Conservation (phyloP, 2,329 filamentous ascomycete species). For the Nothophaeocryptopus gaeumannii region DNA sequence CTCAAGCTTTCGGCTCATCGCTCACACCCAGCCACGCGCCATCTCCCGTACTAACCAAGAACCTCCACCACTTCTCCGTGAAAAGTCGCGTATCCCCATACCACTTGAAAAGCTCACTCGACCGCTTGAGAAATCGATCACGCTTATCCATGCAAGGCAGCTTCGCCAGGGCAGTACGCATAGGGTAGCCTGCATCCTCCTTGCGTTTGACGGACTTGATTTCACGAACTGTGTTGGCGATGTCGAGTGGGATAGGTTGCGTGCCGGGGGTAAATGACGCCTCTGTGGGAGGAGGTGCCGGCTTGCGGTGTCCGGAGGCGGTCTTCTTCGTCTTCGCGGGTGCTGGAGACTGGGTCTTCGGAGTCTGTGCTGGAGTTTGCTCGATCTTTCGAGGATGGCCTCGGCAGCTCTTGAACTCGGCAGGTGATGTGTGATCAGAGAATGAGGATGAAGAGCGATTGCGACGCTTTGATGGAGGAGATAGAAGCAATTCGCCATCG, state of each 20-base stretch:
- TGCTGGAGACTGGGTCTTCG: too few species aligned
- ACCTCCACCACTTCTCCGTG: slow-evolving; percentile 11
- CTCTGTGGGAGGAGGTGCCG: background rate
- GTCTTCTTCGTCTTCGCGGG: too few species aligned
- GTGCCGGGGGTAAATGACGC: background rate
- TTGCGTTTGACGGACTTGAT: background rate
- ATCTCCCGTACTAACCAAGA: background rate
- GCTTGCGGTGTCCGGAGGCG: too few species aligned
- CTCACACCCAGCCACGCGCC: too few species aligned
- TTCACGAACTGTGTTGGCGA: background rate
- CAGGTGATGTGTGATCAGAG: too few species aligned
- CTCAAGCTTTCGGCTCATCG: too few species aligned
- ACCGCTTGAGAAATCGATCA: background rate
- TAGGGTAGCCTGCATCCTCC: background rate
- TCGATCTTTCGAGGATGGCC: too few species aligned
- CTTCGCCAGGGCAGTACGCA: background rate
- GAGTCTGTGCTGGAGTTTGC: too few species aligned
- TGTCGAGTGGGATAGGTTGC: background rate
- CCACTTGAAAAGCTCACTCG: background rate
- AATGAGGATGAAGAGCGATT: too few species aligned
- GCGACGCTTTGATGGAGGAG: too few species aligned
- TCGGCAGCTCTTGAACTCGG: too few species aligned
- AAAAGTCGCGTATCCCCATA: slow-evolving; percentile 15
- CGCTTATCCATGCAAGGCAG: background rate
- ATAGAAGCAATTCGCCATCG: too few species aligned